Base-by-base conservation (phyloP, 2,329 filamentous ascomycete species). In the Fusarium guadeloupense region DNA sequence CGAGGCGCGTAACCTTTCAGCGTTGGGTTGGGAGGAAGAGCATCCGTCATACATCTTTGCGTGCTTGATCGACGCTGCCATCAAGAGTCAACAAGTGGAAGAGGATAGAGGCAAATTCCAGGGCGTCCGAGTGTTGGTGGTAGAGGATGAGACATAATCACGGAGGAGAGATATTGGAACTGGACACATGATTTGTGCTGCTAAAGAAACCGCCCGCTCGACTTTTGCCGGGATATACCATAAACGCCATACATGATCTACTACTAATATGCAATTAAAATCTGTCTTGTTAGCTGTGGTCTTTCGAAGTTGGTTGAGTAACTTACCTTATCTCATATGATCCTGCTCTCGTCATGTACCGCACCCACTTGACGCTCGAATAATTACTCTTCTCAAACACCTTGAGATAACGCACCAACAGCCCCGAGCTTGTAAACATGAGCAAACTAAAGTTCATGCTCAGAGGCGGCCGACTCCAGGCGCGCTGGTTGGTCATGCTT, bases 321-420 rank as follows among this genome's bases (percentile, higher is more conserved):
- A 41, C 78, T 69, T 66, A 96, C 89, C 93, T 84, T 74, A 99
- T 97, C 80, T 99, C 95, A 77, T 99, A 99, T 76, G 93, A 97
- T 23, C 95, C 95, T 14, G 94, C 95, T 66, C 94, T 88, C 16
- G 95, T 99, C 95, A 99, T 98, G 77, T 99, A 99, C 69, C 95
- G 83, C 69, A 99, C 95, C 95, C 95, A 99, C 78, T 99, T 99
- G 42, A 99, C 95, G 73, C 93, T 97, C 62, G 91, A 96, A 76
- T 99, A 99, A 77, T 98, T 98, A 77, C 87, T 95, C 87, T 99
- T 99, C 81, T 99, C 95, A 80, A 99, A 99, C 2, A 99, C 95
- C 79, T 99, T 99, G 54, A 99, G 79, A 76, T 99, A 99, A 43
- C 96, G 83, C 53, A 99, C 95, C 64, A 99, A 74, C 72, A 99